These are phyloP conservation scores for Aphanocladium album DNA, from an alignment of 2,329 filamentous ascomycete species.

Conservation along the genomic window DNA sequence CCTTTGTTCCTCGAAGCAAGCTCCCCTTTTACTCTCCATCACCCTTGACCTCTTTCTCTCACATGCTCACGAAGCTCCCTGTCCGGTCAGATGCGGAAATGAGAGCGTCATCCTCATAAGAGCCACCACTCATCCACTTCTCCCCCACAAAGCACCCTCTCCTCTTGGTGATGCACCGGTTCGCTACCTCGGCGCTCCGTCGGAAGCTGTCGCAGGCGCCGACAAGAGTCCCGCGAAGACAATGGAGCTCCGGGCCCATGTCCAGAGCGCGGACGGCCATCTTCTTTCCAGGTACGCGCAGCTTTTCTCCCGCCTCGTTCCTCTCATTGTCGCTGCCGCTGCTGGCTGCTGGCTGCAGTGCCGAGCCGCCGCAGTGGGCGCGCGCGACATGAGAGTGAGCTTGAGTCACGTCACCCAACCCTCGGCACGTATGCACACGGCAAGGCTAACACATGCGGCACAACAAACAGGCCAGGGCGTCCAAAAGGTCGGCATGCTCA, in stretches of 20 bases:
- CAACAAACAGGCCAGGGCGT: conserved; percentile 70
- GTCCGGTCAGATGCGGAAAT: conserved; percentile 5
- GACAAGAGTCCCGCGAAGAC: conserved; percentile 14
- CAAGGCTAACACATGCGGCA: neutral
- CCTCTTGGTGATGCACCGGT: conserved; percentile 16
- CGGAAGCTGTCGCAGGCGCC: conserved; percentile 19
- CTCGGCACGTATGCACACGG: neutral
- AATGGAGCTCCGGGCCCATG: conserved; percentile 28
- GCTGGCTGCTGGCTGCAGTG: too few species aligned
- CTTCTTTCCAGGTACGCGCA: conserved; percentile 53
- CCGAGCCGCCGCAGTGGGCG: neutral
- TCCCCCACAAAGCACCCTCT: neutral
- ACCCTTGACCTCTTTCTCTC: neutral
- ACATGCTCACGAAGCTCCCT: conserved; percentile 5
- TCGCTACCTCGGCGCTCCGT: conserved; percentile 25
- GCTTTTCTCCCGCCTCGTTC: neutral
- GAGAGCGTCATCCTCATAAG: conserved; percentile 11
- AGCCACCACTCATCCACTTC: neutral
- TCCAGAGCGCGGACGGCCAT: conserved; percentile 48
- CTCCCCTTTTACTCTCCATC: neutral
- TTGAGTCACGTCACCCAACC: conserved; percentile 1
- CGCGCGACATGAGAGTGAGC: neutral
- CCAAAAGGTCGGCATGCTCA: conserved; percentile 82
- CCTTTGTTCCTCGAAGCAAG: neutral
- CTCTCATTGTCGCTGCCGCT: neutral